Base-by-base conservation (phyloP, 2,329 filamentous ascomycete genomes). In the Aspergillus sp. region DNA sequence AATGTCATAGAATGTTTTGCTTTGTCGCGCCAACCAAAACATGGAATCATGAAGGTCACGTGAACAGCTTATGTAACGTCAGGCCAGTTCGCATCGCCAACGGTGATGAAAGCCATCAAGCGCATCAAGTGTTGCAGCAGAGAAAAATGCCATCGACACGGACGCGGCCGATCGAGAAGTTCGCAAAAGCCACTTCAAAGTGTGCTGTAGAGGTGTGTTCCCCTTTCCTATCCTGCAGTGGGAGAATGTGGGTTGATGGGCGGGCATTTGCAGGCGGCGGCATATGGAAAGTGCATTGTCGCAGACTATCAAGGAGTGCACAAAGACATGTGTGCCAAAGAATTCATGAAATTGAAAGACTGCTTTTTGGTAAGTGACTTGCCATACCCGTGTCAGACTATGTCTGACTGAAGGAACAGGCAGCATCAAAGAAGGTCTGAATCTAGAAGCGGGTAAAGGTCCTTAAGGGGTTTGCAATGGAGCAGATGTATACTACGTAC, bases 221-320 rank as follows among this genome's bases (percentile, higher is more conserved):
- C 34, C 25, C 17, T 9, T 31, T 43, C 8, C 34, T 19, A 46
- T 25, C 15, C 13, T 13, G 34, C 41, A 25, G 23, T 43, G 54
- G 19, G 17, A 31, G 34, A 41, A 54, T 53, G 50, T 31, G 60
- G 54, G 57, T 69, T 67, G 68, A 65, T 60, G 45, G 22, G 53
- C 23, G 17, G 34, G 47, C 9, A 43, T 59, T 54, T 55, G 60
- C 65, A 98, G 94, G 90, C 92, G 56, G 84, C 92, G 3, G 82
- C 86, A 13, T 99, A 98, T 73, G 95, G 94, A 68, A 93, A 93
- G 82, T 99, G 95, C 75, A 89, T 99, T 66, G 85, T 94, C 54
- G 87, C 87, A 45, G 94, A 98, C 74, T 98, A 96, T 79, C 94
- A 94, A 73, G 87, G 92, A 4, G 87, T 97, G 3, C 86, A 93